Evolutionary conservation across 805 yeast species (phyloP).

Genomic region (Phaffomyces antillensis): DNA sequence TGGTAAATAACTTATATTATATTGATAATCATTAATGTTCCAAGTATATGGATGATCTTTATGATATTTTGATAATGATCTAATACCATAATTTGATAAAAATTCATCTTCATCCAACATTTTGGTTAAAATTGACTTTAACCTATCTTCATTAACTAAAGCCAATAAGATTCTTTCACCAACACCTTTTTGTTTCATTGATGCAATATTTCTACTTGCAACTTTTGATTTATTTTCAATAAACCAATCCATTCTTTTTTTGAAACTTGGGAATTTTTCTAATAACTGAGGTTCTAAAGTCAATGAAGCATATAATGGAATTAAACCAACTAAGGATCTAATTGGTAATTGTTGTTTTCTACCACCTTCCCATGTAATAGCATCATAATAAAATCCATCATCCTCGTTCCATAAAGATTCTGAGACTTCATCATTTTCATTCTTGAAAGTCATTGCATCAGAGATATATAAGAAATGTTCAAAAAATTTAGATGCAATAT

Average conservation of each 20-base stretch:
- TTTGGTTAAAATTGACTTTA: slow-evolving; percentile 64
- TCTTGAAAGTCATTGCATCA: slow-evolving; percentile 80
- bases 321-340: slow-evolving; percentile 83
- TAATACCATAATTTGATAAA: slow-evolving; percentile 74
- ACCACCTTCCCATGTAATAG: slow-evolving; percentile 75
- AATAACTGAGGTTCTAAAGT: slow-evolving; percentile 82
- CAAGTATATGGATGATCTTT: slow-evolving; percentile 77
- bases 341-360: slow-evolving; percentile 68
- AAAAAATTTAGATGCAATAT: slow-evolving; percentile 88
- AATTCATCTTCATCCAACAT: slow-evolving; percentile 86
- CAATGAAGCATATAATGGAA: slow-evolving; percentile 83
- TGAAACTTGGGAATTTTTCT: slow-evolving; percentile 72
- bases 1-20: slow-evolving; percentile 66
- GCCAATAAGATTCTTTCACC: slow-evolving; percentile 78
- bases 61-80: slow-evolving; percentile 84
- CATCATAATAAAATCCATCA: slow-evolving; percentile 85
- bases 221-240: slow-evolving; percentile 59
- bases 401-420: slow-evolving; percentile 84
- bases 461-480: slow-evolving; percentile 89
- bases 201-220: slow-evolving; percentile 78
- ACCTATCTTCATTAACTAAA: slow-evolving; percentile 72
- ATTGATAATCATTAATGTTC: slow-evolving; percentile 72
- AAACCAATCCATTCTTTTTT: slow-evolving; percentile 80
- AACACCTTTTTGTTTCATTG: slow-evolving; percentile 67
- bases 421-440: slow-evolving; percentile 37